These are phyloP conservation scores for Elaeagnus macrophylla DNA, from an alignment of 306 rosid species.

Conservation along the genomic window DNA sequence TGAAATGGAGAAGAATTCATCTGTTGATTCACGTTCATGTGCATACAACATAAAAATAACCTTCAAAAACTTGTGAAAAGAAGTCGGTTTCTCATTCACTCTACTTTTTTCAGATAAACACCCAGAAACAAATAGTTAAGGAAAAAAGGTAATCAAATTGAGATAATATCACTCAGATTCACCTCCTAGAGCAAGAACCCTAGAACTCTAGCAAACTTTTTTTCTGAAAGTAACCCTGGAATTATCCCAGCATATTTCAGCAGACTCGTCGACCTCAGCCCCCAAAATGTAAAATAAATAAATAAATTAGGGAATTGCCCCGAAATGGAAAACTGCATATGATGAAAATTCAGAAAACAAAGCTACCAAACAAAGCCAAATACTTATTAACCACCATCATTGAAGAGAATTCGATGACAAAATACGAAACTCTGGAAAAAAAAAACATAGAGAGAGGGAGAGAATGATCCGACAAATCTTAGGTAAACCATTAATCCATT, in stretches of 20 bases:
- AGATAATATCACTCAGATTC: neutral
- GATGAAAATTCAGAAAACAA: neutral
- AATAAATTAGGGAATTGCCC: neutral
- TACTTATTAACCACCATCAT: conserved; percentile 7
- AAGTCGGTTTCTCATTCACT: neutral
- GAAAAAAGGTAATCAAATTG: neutral
- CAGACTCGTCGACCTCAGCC: conserved; percentile 1
- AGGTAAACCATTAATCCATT: neutral
- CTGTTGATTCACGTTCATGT: neutral
- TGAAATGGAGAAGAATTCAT: neutral
- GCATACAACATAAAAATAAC: neutral
- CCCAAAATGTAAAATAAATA: neutral
- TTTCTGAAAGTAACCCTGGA: neutral
- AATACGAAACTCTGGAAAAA: conserved; percentile 28
- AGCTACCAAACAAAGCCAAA: neutral
- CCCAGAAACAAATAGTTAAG: neutral
- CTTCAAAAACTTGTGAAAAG: neutral
- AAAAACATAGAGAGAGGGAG: conserved; percentile 7
- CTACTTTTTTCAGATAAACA: neutral
- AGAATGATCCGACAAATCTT: too few species aligned
- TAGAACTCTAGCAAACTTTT: neutral
- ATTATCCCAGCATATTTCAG: neutral
- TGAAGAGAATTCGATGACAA: conserved; percentile 19
- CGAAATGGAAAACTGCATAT: neutral
- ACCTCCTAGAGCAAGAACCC: neutral